These are phyloP conservation scores for Pseudovirgaria hyperparasitica DNA, from an alignment of 2,329 filamentous ascomycete genomes.

Conservation along the genomic window DNA sequence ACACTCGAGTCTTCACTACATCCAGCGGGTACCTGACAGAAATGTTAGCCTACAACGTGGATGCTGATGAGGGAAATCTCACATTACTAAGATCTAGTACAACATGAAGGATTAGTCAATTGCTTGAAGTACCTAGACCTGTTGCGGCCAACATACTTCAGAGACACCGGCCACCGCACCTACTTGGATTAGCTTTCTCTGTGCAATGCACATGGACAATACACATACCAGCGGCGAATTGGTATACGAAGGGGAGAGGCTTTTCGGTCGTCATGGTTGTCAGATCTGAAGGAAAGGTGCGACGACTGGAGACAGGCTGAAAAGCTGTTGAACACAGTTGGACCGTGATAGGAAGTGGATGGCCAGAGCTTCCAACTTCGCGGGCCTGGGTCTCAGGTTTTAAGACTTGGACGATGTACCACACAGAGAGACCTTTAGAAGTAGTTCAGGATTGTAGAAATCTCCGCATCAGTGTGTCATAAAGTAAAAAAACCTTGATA, in stretches of 20 bases:
- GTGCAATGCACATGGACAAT: slow-evolving; percentile 14
- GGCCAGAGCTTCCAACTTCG: too few relatives aligned
- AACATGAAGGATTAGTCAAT: slow-evolving; percentile 15
- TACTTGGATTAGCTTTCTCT: slow-evolving; percentile 26
- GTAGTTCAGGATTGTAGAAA: too few relatives aligned
- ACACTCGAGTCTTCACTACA: slow-evolving; percentile 97
- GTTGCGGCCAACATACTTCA: slow-evolving; percentile 52
- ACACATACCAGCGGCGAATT: slow-evolving; percentile 74
- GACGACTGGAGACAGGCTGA: slow-evolving; percentile 4
- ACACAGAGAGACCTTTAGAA: too few relatives aligned
- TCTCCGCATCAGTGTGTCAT: too few relatives aligned
- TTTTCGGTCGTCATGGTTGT: slow-evolving; percentile 42
- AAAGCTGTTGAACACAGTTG: too few relatives aligned
- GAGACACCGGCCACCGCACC: slow-evolving; percentile 94
- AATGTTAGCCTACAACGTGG: slow-evolving; percentile 5
- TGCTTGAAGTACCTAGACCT: slow-evolving; percentile 2
- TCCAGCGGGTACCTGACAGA: slow-evolving; percentile 83
- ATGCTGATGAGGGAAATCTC: slow-evolving; percentile 21
- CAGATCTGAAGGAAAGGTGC: slow-evolving; percentile 5
- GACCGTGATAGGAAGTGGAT: too few relatives aligned
- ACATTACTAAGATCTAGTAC: slow-evolving; percentile 75
- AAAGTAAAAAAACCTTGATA: too few relatives aligned
- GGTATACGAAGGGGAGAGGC: slow-evolving; percentile 84
- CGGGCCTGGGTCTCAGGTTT: too few relatives aligned
- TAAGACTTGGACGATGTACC: too few relatives aligned